Percentiles rank a stretch among this genome's conserved stretches.
Evolutionary conservation across 139 green algal species (phyloP).

Genomic region (Nannochloris sp.): DNA sequence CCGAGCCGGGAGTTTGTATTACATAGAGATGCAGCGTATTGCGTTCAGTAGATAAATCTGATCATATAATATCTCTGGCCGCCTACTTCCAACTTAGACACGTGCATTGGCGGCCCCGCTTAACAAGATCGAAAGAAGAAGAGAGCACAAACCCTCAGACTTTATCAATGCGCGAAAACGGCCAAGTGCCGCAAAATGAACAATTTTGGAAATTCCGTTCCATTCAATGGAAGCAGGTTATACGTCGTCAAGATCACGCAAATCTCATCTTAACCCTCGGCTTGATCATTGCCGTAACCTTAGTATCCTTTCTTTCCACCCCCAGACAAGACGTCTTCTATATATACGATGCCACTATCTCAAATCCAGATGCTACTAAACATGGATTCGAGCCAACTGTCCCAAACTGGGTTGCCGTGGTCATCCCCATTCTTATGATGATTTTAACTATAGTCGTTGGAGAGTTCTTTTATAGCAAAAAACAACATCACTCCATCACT

Average conservation of each 20-base stretch:
- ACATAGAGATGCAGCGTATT: too few relatives aligned
- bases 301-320: neutral
- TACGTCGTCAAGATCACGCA: constrained; percentile 4
- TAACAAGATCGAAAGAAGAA: too few relatives aligned
- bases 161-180: too few relatives aligned
- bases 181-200: too few relatives aligned
- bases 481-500: constrained; percentile 11
- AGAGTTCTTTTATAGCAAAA: constrained; percentile 10
- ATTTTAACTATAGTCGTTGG: constrained; percentile 9
- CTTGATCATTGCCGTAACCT: neutral
- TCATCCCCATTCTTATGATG: constrained; percentile 24
- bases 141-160: too few relatives aligned
- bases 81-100: too few relatives aligned
- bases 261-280: neutral
- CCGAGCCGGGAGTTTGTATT: too few relatives aligned
- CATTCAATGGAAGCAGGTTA: constrained; percentile 2
- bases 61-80: too few relatives aligned
- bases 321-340: neutral
- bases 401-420: constrained; percentile 10
- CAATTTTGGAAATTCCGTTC: neutral
- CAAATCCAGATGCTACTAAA: neutral
- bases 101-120: too few relatives aligned
- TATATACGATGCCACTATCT: constrained; percentile 8
- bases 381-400: neutral
- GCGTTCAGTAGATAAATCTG: too few relatives aligned